A percentile compares a stretch with the other conserved stretches of the same genome.
Conservation (phyloP, 495 filamentous ascomycete species). For the Amniculicola lignicola region DNA sequence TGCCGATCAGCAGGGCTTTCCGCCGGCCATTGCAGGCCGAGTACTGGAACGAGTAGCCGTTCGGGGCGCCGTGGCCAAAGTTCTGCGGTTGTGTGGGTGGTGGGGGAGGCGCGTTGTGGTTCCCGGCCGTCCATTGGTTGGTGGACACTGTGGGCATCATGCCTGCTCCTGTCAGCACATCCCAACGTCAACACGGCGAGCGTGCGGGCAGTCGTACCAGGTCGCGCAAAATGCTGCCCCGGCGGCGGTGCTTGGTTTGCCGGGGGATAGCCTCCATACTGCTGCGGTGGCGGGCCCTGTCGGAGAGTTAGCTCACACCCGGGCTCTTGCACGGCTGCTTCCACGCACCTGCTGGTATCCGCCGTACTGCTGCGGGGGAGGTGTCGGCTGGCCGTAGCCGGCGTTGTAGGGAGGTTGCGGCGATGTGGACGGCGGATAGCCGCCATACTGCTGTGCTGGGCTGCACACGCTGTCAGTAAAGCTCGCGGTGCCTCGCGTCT, state of each 20-base stretch:
- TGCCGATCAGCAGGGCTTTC: constrained; percentile 92
- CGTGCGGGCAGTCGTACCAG: constrained; percentile 1
- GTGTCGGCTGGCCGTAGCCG: constrained; percentile 37
- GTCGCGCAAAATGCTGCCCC: constrained; percentile 1
- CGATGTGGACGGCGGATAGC: constrained; percentile 34
- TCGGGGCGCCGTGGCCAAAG: constrained; percentile 77
- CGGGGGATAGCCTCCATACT: constrained; percentile 32
- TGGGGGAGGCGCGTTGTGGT: constrained; percentile 52
- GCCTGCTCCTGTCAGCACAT: constrained; percentile 13
- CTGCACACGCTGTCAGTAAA: constrained; percentile 27
- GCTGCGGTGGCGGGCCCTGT: constrained; percentile 32
- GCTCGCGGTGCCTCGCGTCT: background rate
- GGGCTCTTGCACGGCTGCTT: no score
- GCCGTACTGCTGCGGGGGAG: constrained; percentile 45
- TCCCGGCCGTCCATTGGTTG: constrained; percentile 32
- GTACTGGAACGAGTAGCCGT: constrained; percentile 80
- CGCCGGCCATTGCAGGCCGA: constrained; percentile 85
- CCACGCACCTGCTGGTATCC: constrained; percentile 50
- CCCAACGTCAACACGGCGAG: background rate
- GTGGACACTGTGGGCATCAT: constrained; percentile 31
- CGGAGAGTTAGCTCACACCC: constrained; percentile 23
- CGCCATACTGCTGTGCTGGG: constrained; percentile 29
- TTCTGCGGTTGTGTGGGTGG: constrained; percentile 58
- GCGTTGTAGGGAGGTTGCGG: constrained; percentile 40
- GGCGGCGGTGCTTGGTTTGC: constrained; percentile 17